Evolutionary conservation across 192 early-diverging fungal genomes (phyloP), one percentile per base, ranked within the genome.

Genomic region (Dimargaris xerosporica): DNA sequence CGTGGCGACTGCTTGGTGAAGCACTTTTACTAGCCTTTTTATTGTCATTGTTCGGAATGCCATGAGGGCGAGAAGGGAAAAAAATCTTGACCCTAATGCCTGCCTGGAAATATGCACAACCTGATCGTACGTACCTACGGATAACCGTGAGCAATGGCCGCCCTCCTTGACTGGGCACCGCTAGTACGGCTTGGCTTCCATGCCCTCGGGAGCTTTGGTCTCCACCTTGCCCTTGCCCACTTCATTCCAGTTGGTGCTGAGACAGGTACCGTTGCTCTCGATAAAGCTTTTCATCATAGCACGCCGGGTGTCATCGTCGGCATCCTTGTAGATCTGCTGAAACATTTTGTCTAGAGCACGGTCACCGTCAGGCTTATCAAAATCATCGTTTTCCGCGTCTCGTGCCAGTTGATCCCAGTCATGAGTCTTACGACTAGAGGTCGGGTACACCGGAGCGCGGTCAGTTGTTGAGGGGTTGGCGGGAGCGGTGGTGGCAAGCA

Each of bases 241-340:
- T 73, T 94, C 91, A 34, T 74, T 77, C 94, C 94, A 99, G 71
- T 99, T 95, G 34, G 94, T 99, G 60, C 84, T 88, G 42, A 99
- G 76, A 54, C 82, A 82, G 0, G 96, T 99, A 28, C 96, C 96
- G 59, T 91, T 91, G 72, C 86, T 90, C 71, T 99, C 96, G 5
- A 85, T 78, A 70, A 89, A 99, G 68, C 88, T 91, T 78, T 99
- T 99, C 81, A 96, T 85, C 96, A 99, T 98, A 0, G 96, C 94
- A 21, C 87, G 77, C 55, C 78, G 78, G 10, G 89, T 87, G 52
- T 99, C 88, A 23, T 88, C 85, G 65, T 83, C 86, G 0, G 92
- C 90, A 68, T 94, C 89, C 62, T 80, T 82, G 71, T 93, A 99
- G 56, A 99, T 90, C 41, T 85, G 74, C 66, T 93, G 89, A 80